Conservation (phyloP, 2,329 filamentous ascomycete genomes). For the Calonectria pseudoturangicola region DNA sequence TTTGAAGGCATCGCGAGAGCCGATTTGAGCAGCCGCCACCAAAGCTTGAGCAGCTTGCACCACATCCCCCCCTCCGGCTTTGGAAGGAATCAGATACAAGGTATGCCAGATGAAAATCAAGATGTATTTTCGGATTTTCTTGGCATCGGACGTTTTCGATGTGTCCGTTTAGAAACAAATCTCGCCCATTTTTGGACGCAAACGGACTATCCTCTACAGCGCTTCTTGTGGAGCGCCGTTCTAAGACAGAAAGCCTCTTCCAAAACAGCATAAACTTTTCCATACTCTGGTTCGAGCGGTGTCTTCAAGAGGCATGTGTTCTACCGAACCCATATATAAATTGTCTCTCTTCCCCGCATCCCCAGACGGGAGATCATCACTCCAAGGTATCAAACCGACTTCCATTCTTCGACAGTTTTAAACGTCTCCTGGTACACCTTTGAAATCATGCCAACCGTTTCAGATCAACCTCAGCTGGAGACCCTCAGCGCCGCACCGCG, state of each 20-base stretch:
- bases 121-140: conserved; percentile 14
- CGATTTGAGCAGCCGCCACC: conserved; percentile 19
- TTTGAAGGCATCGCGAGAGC: conserved; percentile 6
- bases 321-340: conserved; percentile 6
- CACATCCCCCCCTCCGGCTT: not conserved
- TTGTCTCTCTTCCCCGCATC: conserved; percentile 21
- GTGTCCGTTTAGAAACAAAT: conserved; percentile 7
- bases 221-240: not conserved
- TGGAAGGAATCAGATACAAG: not conserved
- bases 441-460: conserved; percentile 24
- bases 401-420: not conserved
- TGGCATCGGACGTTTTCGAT: not conserved
- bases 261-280: conserved; percentile 24
- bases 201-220: not conserved
- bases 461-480: conserved; percentile 21
- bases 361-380: conserved; percentile 22
- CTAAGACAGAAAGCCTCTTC: conserved; percentile 20
- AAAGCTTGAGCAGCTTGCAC: not conserved
- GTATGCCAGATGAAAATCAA: not conserved
- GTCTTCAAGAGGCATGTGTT: not conserved
- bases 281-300: conserved; percentile 2
- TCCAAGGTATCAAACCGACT: not conserved
- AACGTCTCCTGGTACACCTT: not conserved
- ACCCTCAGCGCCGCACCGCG: not conserved
- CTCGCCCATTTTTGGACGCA: not conserved